Conservation (phyloP, 768 basidiomycete species). For the Harrya chromipes region DNA sequence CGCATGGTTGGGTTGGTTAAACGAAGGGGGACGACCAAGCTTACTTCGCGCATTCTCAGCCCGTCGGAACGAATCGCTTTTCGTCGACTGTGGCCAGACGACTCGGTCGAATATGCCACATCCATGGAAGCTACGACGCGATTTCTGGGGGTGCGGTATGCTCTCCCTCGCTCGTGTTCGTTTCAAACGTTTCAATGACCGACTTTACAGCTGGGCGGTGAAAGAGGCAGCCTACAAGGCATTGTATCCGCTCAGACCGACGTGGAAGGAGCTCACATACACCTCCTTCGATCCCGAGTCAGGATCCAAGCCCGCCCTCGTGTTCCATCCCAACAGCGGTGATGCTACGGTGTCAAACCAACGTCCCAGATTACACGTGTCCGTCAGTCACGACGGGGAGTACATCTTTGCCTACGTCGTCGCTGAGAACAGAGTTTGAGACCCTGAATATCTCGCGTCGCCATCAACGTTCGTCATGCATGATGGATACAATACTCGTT, state of each 20-base stretch:
- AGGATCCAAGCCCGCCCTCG: slow-evolving; percentile 43
- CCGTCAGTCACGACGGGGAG: slow-evolving; percentile 81
- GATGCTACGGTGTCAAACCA: not conserved
- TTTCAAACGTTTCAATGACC: not conserved
- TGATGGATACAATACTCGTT: slow-evolving; percentile 6
- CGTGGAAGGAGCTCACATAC: slow-evolving; percentile 75
- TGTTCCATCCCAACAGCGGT: slow-evolving; percentile 13
- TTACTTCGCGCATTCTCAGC: slow-evolving; percentile 67
- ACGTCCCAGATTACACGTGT: slow-evolving; percentile 50
- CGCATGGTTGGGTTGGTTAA: slow-evolving; percentile 56
- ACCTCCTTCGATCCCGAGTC: slow-evolving; percentile 30
- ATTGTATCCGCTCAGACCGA: slow-evolving; percentile 61
- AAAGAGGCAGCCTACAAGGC: slow-evolving; percentile 91
- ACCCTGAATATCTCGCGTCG: slow-evolving; percentile 3
- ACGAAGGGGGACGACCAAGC: slow-evolving; percentile 42
- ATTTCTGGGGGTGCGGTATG: slow-evolving; percentile 73
- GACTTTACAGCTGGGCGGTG: slow-evolving; percentile 60
- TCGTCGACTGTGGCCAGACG: slow-evolving; percentile 5
- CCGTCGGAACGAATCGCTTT: slow-evolving; percentile 39
- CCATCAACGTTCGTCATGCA: not conserved
- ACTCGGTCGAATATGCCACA: slow-evolving; percentile 7
- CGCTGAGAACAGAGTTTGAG: slow-evolving; percentile 38
- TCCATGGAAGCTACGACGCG: slow-evolving; percentile 24
- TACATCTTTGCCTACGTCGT: slow-evolving; percentile 70
- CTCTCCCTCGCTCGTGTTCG: not conserved